Evolutionary conservation across 805 yeast species (phyloP).

Genomic region (Saccharomycopsis sp.): DNA sequence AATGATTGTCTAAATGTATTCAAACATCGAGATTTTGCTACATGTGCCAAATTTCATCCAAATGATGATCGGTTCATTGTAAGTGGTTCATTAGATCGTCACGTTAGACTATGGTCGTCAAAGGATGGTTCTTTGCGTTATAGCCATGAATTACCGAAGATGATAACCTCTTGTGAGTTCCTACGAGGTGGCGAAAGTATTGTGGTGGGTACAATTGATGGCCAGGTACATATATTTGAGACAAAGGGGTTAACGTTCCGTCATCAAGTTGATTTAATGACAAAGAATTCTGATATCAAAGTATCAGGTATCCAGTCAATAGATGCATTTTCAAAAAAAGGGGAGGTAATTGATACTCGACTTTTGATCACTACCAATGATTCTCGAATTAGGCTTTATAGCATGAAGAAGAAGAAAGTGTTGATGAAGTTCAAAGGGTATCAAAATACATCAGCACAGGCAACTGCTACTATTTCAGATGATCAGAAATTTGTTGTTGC

Average conservation of each 20-base stretch:
- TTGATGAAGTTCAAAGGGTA: slow-evolving; percentile 70
- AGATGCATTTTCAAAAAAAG: slow-evolving; percentile 15
- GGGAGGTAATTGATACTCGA: slow-evolving; percentile 29
- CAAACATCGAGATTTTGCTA: slow-evolving; percentile 73
- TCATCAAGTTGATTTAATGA: slow-evolving; percentile 40
- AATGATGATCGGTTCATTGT: slow-evolving; percentile 80
- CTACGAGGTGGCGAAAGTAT: slow-evolving; percentile 57
- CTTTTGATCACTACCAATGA: slow-evolving; percentile 73
- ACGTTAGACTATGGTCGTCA: slow-evolving; percentile 77
- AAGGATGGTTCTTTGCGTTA: slow-evolving; percentile 58
- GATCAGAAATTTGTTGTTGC: slow-evolving; percentile 53
- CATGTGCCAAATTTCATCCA: slow-evolving; percentile 75
- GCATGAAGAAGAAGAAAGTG: slow-evolving; percentile 44
- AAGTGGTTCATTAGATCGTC: slow-evolving; percentile 74
- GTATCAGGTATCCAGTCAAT: slow-evolving; percentile 69
- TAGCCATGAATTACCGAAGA: slow-evolving; percentile 51
- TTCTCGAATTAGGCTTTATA: slow-evolving; percentile 64
- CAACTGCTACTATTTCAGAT: slow-evolving; percentile 57
- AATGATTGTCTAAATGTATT: slow-evolving; percentile 55
- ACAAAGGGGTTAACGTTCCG: slow-evolving; percentile 53
- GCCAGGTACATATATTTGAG: slow-evolving; percentile 53
- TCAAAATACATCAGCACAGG: slow-evolving; percentile 63
- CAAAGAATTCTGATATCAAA: slow-evolving; percentile 43
- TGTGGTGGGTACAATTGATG: slow-evolving; percentile 73
- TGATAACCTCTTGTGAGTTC: slow-evolving; percentile 69